Evolutionary conservation across 2,329 filamentous ascomycete genomes (phyloP), one percentile per base, ranked within the genome.

Genomic region (Apiospora arundinis): DNA sequence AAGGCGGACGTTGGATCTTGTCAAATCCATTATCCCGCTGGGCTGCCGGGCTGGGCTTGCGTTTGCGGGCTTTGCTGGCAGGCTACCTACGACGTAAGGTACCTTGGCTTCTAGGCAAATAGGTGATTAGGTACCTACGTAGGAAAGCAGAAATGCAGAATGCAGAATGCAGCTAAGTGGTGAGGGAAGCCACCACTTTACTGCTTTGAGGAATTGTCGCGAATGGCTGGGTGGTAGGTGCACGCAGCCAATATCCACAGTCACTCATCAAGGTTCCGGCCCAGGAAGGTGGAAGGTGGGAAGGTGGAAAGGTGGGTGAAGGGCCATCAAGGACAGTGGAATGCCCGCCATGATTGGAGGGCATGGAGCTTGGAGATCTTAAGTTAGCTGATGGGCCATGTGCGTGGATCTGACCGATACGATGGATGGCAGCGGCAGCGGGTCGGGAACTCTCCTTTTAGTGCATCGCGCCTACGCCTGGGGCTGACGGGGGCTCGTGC

Each of bases 131-230:
- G 32, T 14, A 16, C n/a, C n/a, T n/a, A n/a, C n/a, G n/a, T n/a
- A n/a, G n/a, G n/a, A n/a, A n/a, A n/a, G n/a, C n/a, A n/a, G n/a
- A n/a, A n/a, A n/a, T n/a, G n/a, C n/a, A n/a, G n/a, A n/a, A n/a
- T n/a, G n/a, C 11, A n/a, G 16, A 23, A 16, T 14, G 23, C 25
- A 28, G 48, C 48, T 14, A 56, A 28, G 23, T 23, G 23, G 11
- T n/a, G 49, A 42, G 49, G 49, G 11, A 25, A 56, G 72, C 70
- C 69, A 63, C 46, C 72, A 70, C 76, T 74, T 78, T 76, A 68
- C 77, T 75, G 56, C 52, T 75, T 79, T 69, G 69, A 77, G 78
- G 71, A 75, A 78, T 75, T 75, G 75, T 79, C 77, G 76, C 77
- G 77, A 80, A 75, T 76, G 72, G 70, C 71, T 76, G 69, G 69